Conservation (phyloP, 164 flowering plant species). For the Vitis rupestris region DNA sequence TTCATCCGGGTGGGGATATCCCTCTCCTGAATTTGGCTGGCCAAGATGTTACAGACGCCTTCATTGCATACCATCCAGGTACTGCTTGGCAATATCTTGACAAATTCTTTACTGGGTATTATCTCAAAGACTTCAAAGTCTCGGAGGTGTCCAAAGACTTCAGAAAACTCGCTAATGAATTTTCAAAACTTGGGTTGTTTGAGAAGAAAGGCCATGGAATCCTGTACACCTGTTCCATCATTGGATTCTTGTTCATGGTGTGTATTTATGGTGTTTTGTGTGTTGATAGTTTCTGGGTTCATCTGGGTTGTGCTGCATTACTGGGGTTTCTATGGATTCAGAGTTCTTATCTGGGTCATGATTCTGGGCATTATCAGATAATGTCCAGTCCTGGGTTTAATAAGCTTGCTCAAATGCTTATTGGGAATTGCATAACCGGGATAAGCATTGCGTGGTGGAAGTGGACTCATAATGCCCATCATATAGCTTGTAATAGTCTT, state of each 20-base stretch:
- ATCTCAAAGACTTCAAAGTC: conserved; percentile 47
- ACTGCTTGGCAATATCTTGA: conserved; percentile 72
- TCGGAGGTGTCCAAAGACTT: conserved; percentile 77
- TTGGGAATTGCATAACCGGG: conserved; percentile 47
- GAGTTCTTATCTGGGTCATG: conserved; percentile 46
- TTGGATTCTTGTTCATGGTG: conserved; percentile 22
- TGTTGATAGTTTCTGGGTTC: conserved; percentile 27
- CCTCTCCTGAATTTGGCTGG: conserved; percentile 66
- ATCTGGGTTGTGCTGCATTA: conserved; percentile 26
- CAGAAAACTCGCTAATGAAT: conserved; percentile 46
- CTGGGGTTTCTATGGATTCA: conserved; percentile 43
- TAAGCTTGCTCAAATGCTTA: conserved; percentile 29
- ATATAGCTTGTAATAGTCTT: conserved; percentile 41
- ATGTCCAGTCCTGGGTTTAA: conserved; percentile 25
- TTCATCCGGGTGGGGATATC: conserved; percentile 78
- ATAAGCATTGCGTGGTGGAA: conserved; percentile 59
- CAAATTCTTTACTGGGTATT: conserved; percentile 50
- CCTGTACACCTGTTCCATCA: conserved; percentile 18
- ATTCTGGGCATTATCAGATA: conserved; percentile 44
- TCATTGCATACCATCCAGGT: conserved; percentile 75
- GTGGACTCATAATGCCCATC: conserved; percentile 52
- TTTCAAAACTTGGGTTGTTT: conserved; percentile 58
- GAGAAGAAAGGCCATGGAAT: conserved; percentile 65
- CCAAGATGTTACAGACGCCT: conserved; percentile 79
- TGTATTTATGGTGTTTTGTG: conserved; percentile 32